phyloP scores from a whole-genome alignment of 1,139 yeast genomes.

The Hansenula anomala region DNA sequence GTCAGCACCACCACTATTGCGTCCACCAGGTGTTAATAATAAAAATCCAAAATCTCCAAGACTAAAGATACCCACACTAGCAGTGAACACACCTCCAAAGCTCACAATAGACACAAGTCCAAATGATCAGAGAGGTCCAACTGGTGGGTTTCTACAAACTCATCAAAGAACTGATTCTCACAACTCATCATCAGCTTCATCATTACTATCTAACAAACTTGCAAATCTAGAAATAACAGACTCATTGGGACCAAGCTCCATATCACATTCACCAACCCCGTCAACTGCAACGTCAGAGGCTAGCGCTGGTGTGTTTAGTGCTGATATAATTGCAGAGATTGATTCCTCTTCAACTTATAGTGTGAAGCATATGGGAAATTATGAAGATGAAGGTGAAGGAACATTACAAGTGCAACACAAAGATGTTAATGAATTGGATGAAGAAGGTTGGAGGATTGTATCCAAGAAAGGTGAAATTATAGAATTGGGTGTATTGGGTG shows the following conservation, averaged over 20 bases:
- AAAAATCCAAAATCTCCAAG: conserved; percentile 22
- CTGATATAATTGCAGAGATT: conserved; percentile 33
- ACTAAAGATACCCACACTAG: conserved; percentile 27
- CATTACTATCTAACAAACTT: conserved; percentile 9
- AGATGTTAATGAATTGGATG: conserved; percentile 58
- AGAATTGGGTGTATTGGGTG: conserved; percentile 72
- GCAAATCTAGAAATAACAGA: conserved; percentile 16
- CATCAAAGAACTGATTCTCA: conserved; percentile 6
- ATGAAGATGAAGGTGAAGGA: conserved; percentile 7
- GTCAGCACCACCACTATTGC: conserved; percentile 29
- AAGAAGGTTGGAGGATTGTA: conserved; percentile 70
- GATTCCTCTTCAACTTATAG: conserved; percentile 16
- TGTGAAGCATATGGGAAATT: not conserved
- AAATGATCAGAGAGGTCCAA: not conserved
- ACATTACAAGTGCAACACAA: conserved; percentile 12
- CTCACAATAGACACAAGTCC: conserved; percentile 1
- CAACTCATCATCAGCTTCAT: conserved; percentile 12
- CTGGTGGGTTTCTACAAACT: too few relatives aligned
- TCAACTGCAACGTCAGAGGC: conserved; percentile 23
- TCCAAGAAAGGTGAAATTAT: conserved; percentile 55
- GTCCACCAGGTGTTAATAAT: conserved; percentile 22
- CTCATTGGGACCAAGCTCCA: conserved; percentile 1
- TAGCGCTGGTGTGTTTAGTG: conserved; percentile 27
- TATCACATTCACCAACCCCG: conserved; percentile 15
- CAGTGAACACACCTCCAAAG: conserved; percentile 21